Evolutionary conservation across 2,329 filamentous ascomycete genomes (phyloP), one percentile per base, ranked within the genome.

Genomic region (Fragosphaeria purpurea): DNA sequence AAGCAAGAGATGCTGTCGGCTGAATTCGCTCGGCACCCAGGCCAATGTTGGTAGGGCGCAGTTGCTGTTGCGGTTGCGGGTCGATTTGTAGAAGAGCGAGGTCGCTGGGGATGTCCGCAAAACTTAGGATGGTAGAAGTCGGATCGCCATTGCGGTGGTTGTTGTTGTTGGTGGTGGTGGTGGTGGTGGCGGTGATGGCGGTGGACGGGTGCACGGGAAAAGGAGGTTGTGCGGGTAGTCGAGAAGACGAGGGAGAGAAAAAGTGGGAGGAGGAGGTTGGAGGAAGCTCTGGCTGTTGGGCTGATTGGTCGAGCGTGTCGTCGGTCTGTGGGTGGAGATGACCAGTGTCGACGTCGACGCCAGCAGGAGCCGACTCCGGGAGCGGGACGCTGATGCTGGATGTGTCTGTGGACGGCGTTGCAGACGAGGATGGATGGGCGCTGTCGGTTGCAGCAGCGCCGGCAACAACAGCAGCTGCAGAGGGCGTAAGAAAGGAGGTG

Each of bases 81-180:
- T 50, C 46, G 52, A 51, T 45, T 38, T 59, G 60, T 52, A 72
- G 67, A 54, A 65, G 66, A 53, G 63, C 61, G 56, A 70, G 60
- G 57, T 72, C 66, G 60, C 59, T 62, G 50, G 69, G 64, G 46
- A 71, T 59, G 57, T 73, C 68, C 55, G 68, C 62, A 60, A 72
- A 69, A 55, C 63, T 67, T 55, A 72, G 47, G 50, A 58, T 51
- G 37, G 53, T 47, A 43, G 56, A 50, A 35, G 53, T 51, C 48
- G 48, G 46, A 39, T 54, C 44, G 41, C 46, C 47, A 43, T 56
- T 44, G 44, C 35, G 42, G 45, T 52, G 9, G 42, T 30, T 48
- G 45, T 41, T 42, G 41, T 38, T 43, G 48, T 10, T 31, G 11
- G 8, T 44, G 42, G 42, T 13, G 22, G 22, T 22, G 22, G 22